Evolutionary conservation across 2,329 filamentous ascomycete species (phyloP), one percentile per base, ranked within the genome.

Genomic region (Chrysoporthe puriensis): DNA sequence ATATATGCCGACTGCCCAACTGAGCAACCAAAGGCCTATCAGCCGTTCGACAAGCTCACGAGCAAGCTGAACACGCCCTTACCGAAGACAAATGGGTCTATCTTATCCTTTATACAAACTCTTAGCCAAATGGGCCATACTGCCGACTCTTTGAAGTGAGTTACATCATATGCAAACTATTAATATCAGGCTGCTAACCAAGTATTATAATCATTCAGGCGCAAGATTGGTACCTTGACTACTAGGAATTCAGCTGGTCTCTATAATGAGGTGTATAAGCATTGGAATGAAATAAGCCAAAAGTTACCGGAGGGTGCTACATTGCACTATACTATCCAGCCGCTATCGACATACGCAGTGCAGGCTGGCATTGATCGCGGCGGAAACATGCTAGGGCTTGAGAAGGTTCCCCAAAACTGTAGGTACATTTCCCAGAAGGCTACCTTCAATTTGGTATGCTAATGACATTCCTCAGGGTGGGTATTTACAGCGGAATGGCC

Each of bases 1-100:
- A 54, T 74, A 3, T 72, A 73, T 26, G 73, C 72, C n/a, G 69
- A 70, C 7, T 18, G 21, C 8, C 42, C 34, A 1, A 5, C 42
- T 1, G 67, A 64, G 5, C 16, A 16, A 21, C 65, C 70, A 1
- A 62, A 57, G 14, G 70, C 46, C 6, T 74, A 72, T 43, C 62
- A 70, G 2, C 32, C 52, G 0, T 73, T 74, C 52, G 48, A 70
- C 26, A 66, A 71, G 16, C 58, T 73, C 2, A 34, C 46, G 13
- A 56, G 63, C 46, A 42, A 36, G 8, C 4, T 65, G 3, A 54
- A 65, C 34, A 60, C 56, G 1, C 56, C 43, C 1, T 18, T 61
- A 6, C 57, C 57, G 1, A 2, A 32, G 26, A 65, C 63, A 7
- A 36, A 65, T 13, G 63, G 57, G 4, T 60, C 56, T 26, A 11